Evolutionary conservation across 2,329 filamentous ascomycete species (phyloP).

Genomic region (Anthostomella pinea): DNA sequence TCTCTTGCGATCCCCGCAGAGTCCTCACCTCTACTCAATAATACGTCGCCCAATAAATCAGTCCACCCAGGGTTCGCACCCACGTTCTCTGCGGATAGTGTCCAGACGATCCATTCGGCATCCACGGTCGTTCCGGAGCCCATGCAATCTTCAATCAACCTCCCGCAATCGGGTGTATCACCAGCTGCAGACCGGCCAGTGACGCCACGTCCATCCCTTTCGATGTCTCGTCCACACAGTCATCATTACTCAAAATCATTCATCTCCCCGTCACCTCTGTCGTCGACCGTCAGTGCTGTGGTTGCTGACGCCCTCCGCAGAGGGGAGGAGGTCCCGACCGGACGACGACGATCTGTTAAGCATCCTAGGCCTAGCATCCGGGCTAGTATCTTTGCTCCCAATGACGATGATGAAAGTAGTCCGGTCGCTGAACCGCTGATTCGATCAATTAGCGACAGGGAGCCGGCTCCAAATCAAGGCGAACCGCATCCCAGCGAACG

Average conservation of each 20-base stretch:
- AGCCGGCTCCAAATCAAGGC: slow-evolving; percentile 19
- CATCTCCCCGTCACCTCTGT: slow-evolving; percentile 58
- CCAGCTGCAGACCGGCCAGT: slow-evolving; percentile 27
- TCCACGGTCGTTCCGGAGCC: slow-evolving; percentile 28
- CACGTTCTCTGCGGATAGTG: slow-evolving; percentile 30
- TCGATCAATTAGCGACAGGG: slow-evolving; percentile 13
- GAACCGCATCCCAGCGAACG: slow-evolving; percentile 9
- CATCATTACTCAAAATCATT: slow-evolving; percentile 46
- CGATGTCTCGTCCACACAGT: slow-evolving; percentile 34
- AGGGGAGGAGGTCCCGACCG: slow-evolving; percentile 38
- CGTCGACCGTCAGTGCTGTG: slow-evolving; percentile 56
- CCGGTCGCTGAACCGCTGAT: slow-evolving; percentile 22
- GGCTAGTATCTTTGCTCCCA: slow-evolving; percentile 53
- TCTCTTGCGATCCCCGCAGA: slow-evolving; percentile 32
- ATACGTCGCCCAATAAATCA: slow-evolving; percentile 40
- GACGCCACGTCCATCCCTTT: slow-evolving; percentile 30
- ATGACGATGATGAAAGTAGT: slow-evolving; percentile 32
- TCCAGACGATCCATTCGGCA: slow-evolving; percentile 29
- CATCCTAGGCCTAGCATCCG: slow-evolving; percentile 50
- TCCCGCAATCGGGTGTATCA: slow-evolving; percentile 15
- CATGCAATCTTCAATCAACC: slow-evolving; percentile 19
- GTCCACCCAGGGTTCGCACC: slow-evolving; percentile 35
- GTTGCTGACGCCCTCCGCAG: slow-evolving; percentile 55
- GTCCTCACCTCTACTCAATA: slow-evolving; percentile 39
- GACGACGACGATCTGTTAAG: slow-evolving; percentile 43